Conservation (phyloP, 2,329 filamentous ascomycete genomes). For the Talaromyces rugulosus region DNA sequence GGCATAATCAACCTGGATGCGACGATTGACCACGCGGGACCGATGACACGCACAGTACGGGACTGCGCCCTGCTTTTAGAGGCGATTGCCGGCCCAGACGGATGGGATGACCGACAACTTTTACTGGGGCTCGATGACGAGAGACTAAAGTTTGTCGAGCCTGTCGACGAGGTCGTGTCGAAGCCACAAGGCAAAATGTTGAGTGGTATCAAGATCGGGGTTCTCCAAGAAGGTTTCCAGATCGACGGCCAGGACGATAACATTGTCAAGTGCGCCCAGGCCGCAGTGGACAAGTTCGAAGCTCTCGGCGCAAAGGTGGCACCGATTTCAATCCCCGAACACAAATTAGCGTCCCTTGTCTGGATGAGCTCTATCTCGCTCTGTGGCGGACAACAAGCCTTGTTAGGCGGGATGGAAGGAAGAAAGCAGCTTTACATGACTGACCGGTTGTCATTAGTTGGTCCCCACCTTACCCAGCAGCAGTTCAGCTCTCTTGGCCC, state of each 20-base stretch:
- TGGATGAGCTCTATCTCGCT: constrained; percentile 4
- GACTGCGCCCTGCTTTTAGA: constrained; percentile 41
- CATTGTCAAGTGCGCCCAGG: constrained; percentile 5
- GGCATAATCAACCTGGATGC: constrained; percentile 44
- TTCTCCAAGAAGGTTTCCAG: constrained; percentile 6
- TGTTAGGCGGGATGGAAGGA: constrained; percentile 5
- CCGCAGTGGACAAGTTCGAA: constrained; percentile 1
- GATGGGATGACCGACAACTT: constrained; percentile 32
- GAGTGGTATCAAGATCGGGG: constrained; percentile 4
- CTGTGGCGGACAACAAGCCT: constrained; percentile 4
- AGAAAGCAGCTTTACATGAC: constrained; percentile 8
- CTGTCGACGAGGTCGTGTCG: constrained; percentile 4
- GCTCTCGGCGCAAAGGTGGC: constrained; percentile 1
- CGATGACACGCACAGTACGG: constrained; percentile 34
- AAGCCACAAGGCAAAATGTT: constrained; percentile 1
- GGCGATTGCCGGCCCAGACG: constrained; percentile 43
- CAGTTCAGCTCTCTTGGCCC: constrained; percentile 4
- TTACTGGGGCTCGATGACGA: not conserved
- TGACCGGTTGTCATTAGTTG: constrained; percentile 2
- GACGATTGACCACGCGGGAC: constrained; percentile 47
- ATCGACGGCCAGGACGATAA: constrained; percentile 3
- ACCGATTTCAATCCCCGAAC: constrained; percentile 3
- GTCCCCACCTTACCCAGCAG: constrained; percentile 2
- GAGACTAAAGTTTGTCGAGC: constrained; percentile 3
- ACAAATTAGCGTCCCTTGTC: constrained; percentile 5